Base-by-base conservation (phyloP, 2,329 filamentous ascomycete species). In the Teratosphaeria zuluensis region DNA sequence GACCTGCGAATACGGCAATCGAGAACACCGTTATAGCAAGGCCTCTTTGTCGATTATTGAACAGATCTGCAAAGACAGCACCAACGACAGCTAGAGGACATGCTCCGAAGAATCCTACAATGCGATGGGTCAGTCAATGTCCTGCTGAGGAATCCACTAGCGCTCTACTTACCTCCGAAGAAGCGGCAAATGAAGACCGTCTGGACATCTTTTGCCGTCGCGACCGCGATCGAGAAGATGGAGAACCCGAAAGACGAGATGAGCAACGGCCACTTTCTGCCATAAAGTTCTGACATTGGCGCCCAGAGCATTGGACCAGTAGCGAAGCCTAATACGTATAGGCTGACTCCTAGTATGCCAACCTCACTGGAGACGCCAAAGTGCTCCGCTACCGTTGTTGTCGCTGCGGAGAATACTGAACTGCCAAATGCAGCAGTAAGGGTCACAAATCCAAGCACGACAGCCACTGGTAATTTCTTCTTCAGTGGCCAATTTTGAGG, bases 401-500 rank as follows among this genome's bases (percentile, higher is more conserved):
- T 72, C 3, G 78, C 80, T 0, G 80, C 76, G 1, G 78, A 74
- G 54, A 79, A 78, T 56, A 83, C 78, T 19, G 76, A 78, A 8
- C 77, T 79, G 3, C 77, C 80, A 68, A 92, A 92, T 4, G 88
- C 82, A 0, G 87, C 77, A 1, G 83, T 82, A 66, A 91, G 77
- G 19, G 88, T 90, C 14, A 87, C 89, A 67, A 85, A 91, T 16
- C 85, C 88, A 51, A 92, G 76, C 66, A 90, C 85, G 48, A 80
- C 79, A 21, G 84, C 83, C 0, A 86, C 89, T 4, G 82, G 66
- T 46, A 90, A 55, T 67, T 81, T 84, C 84, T 95, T 96, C 77
- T 89, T 92, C 57, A 88, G 69, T 0, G 88, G 81, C 91, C 91
- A 96, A 71, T 95, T 96, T 75, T 92, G 88, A 1, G 90, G 87